Evolutionary conservation across 805 yeast species (phyloP).

Genomic region (Saccharomyces cerevisiae): DNA sequence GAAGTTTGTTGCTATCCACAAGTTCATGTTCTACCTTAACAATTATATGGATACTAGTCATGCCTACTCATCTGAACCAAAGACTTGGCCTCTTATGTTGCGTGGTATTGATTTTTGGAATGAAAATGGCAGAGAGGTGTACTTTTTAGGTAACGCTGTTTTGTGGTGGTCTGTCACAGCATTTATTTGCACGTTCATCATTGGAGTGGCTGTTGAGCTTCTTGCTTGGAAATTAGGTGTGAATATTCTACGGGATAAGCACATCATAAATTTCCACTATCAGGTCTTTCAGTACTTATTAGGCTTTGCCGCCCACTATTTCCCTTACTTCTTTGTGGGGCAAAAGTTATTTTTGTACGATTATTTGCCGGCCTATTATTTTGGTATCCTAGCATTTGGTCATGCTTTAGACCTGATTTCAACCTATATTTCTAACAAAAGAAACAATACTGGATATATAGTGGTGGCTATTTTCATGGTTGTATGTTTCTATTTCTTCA

Average conservation of each 20-base stretch:
- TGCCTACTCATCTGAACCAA: conserved; percentile 61
- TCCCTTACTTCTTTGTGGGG: conserved; percentile 77
- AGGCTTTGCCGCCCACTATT: conserved; percentile 70
- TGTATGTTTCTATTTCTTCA: conserved; percentile 48
- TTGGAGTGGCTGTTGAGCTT: conserved; percentile 38
- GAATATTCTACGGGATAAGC: conserved; percentile 39
- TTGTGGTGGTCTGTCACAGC: conserved; percentile 67
- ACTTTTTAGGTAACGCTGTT: conserved; percentile 68
- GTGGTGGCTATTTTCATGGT: conserved; percentile 42
- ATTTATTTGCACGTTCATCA: conserved; percentile 40
- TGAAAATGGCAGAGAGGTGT: conserved; percentile 46
- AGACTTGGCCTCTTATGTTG: conserved; percentile 62
- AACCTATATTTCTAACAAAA: conserved; percentile 34
- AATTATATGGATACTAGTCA: conserved; percentile 60
- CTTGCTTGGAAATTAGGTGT: conserved; percentile 62
- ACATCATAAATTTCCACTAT: conserved; percentile 54
- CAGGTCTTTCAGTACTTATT: conserved; percentile 51
- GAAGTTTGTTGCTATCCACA: conserved; percentile 58
- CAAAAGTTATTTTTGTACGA: conserved; percentile 89
- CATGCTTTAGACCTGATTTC: conserved; percentile 50
- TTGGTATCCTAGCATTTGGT: conserved; percentile 68
- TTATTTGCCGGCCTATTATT: conserved; percentile 85
- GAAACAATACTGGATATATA: conserved; percentile 37
- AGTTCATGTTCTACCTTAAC: conserved; percentile 68
- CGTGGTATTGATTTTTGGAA: conserved; percentile 80